Evolutionary conservation across 345 rosid species (phyloP).

Genomic region (Arabidopsis suecica): DNA sequence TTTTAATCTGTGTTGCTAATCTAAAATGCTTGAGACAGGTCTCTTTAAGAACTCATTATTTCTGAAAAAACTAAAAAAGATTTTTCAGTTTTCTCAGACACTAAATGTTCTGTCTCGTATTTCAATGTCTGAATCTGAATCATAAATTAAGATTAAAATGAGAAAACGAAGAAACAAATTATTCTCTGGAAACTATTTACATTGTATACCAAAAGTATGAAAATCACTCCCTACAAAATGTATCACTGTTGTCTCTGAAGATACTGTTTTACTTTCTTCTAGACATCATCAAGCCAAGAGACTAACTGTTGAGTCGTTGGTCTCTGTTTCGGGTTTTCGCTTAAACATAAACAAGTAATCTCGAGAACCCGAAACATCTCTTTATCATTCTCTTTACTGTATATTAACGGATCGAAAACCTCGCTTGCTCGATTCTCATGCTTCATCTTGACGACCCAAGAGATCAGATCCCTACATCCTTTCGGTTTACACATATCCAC

Average conservation of each 20-base stretch:
- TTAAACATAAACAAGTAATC: conserved; percentile 73
- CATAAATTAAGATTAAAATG: not conserved
- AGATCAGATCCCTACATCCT: conserved; percentile 68
- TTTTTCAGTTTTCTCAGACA: conserved; percentile 13
- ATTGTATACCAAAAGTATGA: conserved; percentile 39
- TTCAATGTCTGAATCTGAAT: conserved; percentile 33
- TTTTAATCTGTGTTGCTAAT: not conserved
- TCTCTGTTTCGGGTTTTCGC: conserved; percentile 64
- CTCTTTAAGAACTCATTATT: conserved; percentile 2
- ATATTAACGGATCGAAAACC: conserved; percentile 68
- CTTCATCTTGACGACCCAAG: conserved; percentile 74
- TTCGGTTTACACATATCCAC: conserved; percentile 85
- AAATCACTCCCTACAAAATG: conserved; percentile 33
- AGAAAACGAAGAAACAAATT: conserved; percentile 32
- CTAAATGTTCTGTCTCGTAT: conserved; percentile 1
- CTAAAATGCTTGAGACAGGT: conserved; percentile 3
- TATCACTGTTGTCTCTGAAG: not conserved
- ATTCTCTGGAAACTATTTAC: conserved; percentile 43
- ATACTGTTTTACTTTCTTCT: not conserved
- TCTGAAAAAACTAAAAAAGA: conserved; percentile 6
- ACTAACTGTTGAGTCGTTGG: conserved; percentile 73
- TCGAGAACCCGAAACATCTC: conserved; percentile 65
- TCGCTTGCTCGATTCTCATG: conserved; percentile 64
- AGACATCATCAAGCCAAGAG: conserved; percentile 62
- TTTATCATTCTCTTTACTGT: conserved; percentile 64